phyloP scores from a whole-genome alignment of 1,284 basidiomycete species.

The Austroboletus novae-zelandiae region DNA sequence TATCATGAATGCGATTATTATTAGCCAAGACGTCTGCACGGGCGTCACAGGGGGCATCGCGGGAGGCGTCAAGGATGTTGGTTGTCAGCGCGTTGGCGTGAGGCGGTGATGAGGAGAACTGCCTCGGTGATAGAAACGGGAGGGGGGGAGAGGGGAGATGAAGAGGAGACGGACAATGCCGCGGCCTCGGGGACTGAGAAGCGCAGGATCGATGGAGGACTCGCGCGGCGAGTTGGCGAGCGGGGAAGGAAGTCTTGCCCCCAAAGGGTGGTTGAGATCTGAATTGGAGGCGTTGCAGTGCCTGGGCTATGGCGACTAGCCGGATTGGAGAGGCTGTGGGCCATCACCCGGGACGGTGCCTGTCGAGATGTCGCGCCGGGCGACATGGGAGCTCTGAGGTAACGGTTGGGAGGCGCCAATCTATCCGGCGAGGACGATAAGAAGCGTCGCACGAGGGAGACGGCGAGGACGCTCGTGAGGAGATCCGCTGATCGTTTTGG shows the following conservation, averaged over 20 bases:
- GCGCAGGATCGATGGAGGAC: not conserved
- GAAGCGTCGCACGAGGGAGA: too few species aligned
- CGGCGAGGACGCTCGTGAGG: too few species aligned
- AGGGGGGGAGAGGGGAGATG: not conserved
- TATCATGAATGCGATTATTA: slow-evolving; percentile 16
- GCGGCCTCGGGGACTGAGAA: slow-evolving; percentile 3
- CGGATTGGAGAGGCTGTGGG: not conserved
- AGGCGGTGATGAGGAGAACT: slow-evolving; percentile 14
- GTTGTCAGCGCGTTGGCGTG: slow-evolving; percentile 9
- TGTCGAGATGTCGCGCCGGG: slow-evolving; percentile 2
- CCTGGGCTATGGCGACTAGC: not conserved
- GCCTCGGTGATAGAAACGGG: slow-evolving; percentile 10
- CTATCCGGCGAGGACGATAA: not conserved
- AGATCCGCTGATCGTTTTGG: not conserved
- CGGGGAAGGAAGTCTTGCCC: not conserved
- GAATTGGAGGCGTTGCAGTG: not conserved
- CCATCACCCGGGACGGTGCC: not conserved
- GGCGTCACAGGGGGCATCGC: slow-evolving; percentile 6
- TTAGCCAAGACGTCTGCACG: slow-evolving; percentile 14
- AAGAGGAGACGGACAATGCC: not conserved
- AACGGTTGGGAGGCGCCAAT: not conserved
- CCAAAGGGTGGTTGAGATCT: not conserved
- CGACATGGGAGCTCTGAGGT: not conserved
- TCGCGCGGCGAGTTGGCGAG: not conserved
- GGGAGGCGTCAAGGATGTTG: not conserved